phyloP scores from a whole-genome alignment of 345 rosid species.

The Crucihimalaya himalaica region DNA sequence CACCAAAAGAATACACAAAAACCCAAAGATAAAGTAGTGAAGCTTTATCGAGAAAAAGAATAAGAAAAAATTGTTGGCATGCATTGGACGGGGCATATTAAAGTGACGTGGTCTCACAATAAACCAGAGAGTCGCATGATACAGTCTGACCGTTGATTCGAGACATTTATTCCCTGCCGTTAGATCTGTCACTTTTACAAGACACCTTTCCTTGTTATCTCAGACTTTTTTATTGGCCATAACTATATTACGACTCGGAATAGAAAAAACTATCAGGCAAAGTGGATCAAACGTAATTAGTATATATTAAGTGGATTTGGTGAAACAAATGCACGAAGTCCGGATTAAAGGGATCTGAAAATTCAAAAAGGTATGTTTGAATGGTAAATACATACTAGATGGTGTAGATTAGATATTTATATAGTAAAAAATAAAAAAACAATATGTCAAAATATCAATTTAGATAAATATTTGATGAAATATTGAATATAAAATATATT shows the following conservation, averaged over 20 bases:
- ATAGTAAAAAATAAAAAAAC: no score
- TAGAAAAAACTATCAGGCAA: no score
- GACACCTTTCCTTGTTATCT: conserved; percentile 17
- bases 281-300: no score
- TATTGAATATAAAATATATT: no score
- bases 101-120: conserved; percentile 35
- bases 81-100: conserved; percentile 5
- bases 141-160: conserved; percentile 29
- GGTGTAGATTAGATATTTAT: no score
- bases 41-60: conserved; percentile 24
- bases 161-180: conserved; percentile 14
- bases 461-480: no score
- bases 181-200: conserved; percentile 27
- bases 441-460: no score
- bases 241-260: background rate
- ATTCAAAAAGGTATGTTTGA: no score
- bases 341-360: no score
- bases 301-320: no score
- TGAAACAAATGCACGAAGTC: no score
- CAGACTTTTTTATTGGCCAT: background rate
- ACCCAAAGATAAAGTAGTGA: conserved; percentile 20
- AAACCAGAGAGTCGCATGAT: conserved; percentile 28
- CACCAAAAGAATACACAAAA: conserved; percentile 13
- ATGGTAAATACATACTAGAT: no score
- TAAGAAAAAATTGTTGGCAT: background rate